These are phyloP conservation scores for Lepidium sativum DNA, from an alignment of 345 rosid species.

Conservation along the genomic window DNA sequence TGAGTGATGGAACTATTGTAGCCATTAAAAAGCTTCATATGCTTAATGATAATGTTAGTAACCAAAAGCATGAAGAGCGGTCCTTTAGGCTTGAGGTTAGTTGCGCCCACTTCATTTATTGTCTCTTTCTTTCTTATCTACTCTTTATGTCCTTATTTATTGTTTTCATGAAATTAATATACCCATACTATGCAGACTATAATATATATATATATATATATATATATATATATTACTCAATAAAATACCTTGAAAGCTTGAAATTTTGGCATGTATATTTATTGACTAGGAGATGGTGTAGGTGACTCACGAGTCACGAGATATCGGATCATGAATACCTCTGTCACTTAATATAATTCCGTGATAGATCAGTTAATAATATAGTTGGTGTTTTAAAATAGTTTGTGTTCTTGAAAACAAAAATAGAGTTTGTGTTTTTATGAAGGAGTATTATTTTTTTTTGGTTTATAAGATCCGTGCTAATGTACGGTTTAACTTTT, in stretches of 20 bases:
- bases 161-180: neutral
- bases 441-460: too few species aligned
- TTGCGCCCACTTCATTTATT: constrained; percentile 36
- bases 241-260: neutral
- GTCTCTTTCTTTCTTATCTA: constrained; percentile 1
- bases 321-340: neutral
- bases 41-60: constrained; percentile 20
- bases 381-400: too few species aligned
- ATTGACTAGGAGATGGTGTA: neutral
- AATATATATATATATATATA: neutral
- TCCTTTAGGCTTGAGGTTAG: constrained; percentile 82
- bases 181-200: neutral
- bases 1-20: constrained; percentile 66
- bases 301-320: constrained; percentile 15
- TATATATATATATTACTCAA: neutral
- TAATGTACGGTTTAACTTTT: too few species aligned
- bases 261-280: neutral
- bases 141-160: constrained; percentile 2
- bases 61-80: constrained; percentile 68
- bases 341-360: neutral
- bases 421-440: too few species aligned
- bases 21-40: constrained; percentile 63
- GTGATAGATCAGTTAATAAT: neutral
- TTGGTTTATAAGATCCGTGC: too few species aligned
- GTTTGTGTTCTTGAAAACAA: too few species aligned